A percentile compares a stretch with the other conserved stretches of the same genome.
phyloP scores from a whole-genome alignment of 306 rosid genomes.

The Medicago arabica region DNA sequence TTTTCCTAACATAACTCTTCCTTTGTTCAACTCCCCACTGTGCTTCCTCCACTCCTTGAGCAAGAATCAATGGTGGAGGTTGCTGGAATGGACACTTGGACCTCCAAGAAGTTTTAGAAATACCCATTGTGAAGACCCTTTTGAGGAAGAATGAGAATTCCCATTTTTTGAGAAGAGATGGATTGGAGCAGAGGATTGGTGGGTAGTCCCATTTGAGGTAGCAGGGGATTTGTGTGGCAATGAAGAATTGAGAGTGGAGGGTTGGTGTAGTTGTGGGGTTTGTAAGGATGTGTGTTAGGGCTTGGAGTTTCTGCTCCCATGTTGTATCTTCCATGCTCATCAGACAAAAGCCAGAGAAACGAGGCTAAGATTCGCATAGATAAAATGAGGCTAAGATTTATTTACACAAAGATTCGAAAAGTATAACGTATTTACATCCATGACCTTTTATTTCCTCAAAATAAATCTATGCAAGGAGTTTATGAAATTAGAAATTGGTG shows the following conservation, averaged over 20 bases:
- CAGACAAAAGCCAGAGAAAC: background rate
- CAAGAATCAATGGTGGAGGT: conserved; percentile 81
- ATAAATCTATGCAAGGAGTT: too few species aligned
- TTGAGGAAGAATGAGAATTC: conserved; percentile 64
- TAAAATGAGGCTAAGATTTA: conserved; percentile 13
- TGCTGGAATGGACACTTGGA: conserved; percentile 82
- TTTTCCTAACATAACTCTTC: conserved; percentile 55
- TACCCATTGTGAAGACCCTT: conserved; percentile 51
- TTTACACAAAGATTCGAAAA: background rate
- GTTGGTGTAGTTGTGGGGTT: conserved; percentile 67
- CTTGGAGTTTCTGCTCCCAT: conserved; percentile 66
- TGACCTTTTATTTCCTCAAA: background rate
- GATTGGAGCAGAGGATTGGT: conserved; percentile 72
- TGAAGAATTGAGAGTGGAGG: conserved; percentile 77
- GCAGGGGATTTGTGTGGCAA: conserved; percentile 73
- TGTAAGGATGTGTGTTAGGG: conserved; percentile 78
- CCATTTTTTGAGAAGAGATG: conserved; percentile 62
- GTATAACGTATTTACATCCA: background rate
- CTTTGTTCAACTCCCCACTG: conserved; percentile 63
- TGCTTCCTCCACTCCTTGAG: conserved; percentile 64
- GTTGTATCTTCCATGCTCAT: conserved; percentile 54
- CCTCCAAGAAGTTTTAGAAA: conserved; percentile 74
- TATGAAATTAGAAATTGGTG: too few species aligned
- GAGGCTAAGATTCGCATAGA: conserved; percentile 4
- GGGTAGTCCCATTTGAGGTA: conserved; percentile 90